Conservation (phyloP, 768 basidiomycete species). For the Phylloporus arenicola region DNA sequence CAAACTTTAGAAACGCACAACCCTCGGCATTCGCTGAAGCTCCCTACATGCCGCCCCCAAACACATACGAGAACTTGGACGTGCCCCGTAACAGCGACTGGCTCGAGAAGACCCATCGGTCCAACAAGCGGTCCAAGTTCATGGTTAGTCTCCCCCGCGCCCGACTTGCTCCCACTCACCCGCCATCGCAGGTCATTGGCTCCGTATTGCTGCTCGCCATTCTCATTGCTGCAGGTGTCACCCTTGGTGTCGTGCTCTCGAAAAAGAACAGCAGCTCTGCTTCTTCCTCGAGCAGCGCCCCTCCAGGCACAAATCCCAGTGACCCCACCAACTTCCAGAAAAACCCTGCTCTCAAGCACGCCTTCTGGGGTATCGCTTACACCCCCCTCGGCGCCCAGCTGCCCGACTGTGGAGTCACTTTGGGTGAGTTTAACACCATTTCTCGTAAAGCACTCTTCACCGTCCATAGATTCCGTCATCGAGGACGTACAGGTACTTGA, state of each 20-base stretch:
- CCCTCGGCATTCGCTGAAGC: slow-evolving; percentile 22
- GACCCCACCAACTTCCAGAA: slow-evolving; percentile 78
- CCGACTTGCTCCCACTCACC: not conserved
- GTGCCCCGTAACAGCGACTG: slow-evolving; percentile 33
- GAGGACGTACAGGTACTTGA: slow-evolving; percentile 61
- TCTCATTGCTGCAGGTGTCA: slow-evolving; percentile 54
- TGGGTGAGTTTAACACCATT: slow-evolving; percentile 25
- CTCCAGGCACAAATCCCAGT: slow-evolving; percentile 38
- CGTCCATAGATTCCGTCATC: slow-evolving; percentile 47
- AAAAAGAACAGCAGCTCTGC: slow-evolving; percentile 41
- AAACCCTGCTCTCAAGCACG: slow-evolving; percentile 60
- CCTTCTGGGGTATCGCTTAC: slow-evolving; percentile 86
- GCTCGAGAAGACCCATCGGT: slow-evolving; percentile 33
- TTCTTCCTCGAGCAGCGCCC: slow-evolving; percentile 13
- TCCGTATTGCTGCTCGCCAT: slow-evolving; percentile 42
- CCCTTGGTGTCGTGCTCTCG: slow-evolving; percentile 60
- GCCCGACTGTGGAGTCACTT: slow-evolving; percentile 59
- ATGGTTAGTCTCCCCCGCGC: slow-evolving; percentile 42
- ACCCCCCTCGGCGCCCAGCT: slow-evolving; percentile 71
- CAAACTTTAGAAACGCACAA: slow-evolving; percentile 20
- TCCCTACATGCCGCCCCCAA: slow-evolving; percentile 20
- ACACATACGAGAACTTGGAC: slow-evolving; percentile 31
- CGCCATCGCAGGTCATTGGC: slow-evolving; percentile 44
- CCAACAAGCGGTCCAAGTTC: slow-evolving; percentile 44
- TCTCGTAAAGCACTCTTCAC: not conserved